Conservation (phyloP, 306 rosid species). For the Fragaria vesca region DNA sequence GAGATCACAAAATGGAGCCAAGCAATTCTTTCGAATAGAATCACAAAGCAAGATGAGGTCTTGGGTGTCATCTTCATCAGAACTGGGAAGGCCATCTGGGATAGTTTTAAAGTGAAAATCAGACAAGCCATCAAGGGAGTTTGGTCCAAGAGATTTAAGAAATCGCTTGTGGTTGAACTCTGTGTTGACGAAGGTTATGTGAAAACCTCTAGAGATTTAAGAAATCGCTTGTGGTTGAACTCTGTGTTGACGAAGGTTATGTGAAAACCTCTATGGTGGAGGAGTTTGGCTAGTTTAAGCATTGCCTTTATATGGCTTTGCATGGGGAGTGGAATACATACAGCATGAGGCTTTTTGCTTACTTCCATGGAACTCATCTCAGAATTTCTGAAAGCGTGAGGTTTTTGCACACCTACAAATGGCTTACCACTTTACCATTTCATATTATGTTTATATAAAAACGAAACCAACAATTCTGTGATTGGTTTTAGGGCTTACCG, state of each 20-base stretch:
- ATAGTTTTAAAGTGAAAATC: constrained; percentile 9
- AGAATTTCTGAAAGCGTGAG: neutral
- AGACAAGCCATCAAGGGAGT: constrained; percentile 5
- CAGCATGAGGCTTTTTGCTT: constrained; percentile 1
- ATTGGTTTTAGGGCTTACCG: too few species aligned
- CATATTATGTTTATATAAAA: too few species aligned
- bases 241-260: constrained; percentile 14
- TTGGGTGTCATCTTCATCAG: constrained; percentile 6
- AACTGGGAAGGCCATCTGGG: constrained; percentile 11
- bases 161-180: constrained; percentile 11
- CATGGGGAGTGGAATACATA: constrained; percentile 7
- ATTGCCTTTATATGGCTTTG: constrained; percentile 19
- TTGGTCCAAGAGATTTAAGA: constrained; percentile 8
- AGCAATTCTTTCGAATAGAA: neutral
- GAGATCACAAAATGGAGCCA: neutral
- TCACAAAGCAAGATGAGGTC: neutral
- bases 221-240: constrained; percentile 5
- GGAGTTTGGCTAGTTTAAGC: constrained; percentile 10
- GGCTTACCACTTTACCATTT: neutral
- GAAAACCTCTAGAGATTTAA: constrained; percentile 12
- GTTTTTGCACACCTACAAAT: neutral
- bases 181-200: constrained; percentile 9
- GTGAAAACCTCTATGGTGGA: constrained; percentile 10
- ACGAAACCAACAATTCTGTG: too few species aligned
- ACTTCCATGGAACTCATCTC: neutral